phyloP scores from a whole-genome alignment of 192 early-diverging fungal genomes.

The Entophlyctis luteolus region DNA sequence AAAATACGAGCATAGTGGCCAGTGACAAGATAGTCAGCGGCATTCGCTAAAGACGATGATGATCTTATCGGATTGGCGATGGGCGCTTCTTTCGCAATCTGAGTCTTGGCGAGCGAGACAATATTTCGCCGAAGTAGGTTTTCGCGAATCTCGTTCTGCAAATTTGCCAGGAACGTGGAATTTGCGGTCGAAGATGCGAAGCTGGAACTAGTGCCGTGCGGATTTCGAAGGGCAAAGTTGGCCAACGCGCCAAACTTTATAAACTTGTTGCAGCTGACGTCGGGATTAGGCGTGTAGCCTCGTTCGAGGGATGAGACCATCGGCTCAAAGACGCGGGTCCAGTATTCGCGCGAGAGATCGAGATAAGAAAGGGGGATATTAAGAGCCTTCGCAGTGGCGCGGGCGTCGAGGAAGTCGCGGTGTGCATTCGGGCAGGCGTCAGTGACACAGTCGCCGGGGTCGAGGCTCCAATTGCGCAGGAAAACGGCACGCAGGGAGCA shows the following conservation, averaged over 20 bases:
- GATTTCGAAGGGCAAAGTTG: slow-evolving; percentile 38
- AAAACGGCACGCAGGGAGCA: slow-evolving; percentile 63
- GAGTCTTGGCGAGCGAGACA: too few relatives aligned
- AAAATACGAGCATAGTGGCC: slow-evolving; percentile 63
- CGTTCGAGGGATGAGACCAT: slow-evolving; percentile 67
- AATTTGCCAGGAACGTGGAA: neutral
- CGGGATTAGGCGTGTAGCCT: slow-evolving; percentile 88
- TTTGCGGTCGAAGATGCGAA: neutral
- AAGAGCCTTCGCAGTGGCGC: slow-evolving; percentile 54
- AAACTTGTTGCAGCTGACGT: slow-evolving; percentile 80
- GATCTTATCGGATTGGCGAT: neutral
- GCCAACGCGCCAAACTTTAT: slow-evolving; percentile 93
- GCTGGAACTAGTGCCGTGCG: neutral
- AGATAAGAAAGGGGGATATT: slow-evolving; percentile 59
- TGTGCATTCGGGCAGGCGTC: slow-evolving; percentile 9
- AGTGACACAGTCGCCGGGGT: slow-evolving; percentile 63
- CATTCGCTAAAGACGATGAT: neutral
- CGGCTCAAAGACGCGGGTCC: slow-evolving; percentile 80
- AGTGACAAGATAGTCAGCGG: slow-evolving; percentile 55
- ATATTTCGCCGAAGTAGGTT: neutral
- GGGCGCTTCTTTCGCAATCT: neutral
- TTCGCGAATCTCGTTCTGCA: neutral
- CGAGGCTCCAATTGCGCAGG: slow-evolving; percentile 96
- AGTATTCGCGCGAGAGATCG: slow-evolving; percentile 85
- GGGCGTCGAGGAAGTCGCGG: slow-evolving; percentile 18